phyloP scores from a whole-genome alignment of 495 filamentous ascomycete species.

The Xylaria longipes region DNA sequence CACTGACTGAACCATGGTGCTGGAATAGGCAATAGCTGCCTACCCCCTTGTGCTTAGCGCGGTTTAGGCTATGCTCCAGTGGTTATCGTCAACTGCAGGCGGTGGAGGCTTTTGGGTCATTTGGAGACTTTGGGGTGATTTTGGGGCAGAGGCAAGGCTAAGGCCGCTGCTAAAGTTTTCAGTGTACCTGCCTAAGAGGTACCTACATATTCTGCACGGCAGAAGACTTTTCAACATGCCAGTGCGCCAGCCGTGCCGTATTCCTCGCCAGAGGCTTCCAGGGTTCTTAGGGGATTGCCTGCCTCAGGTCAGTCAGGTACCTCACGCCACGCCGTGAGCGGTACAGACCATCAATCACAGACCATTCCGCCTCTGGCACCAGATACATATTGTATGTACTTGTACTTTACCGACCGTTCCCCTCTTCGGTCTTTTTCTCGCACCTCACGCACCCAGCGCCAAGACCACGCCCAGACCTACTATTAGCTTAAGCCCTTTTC shows the following conservation, averaged over 20 bases:
- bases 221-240: conserved; percentile 15
- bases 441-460: conserved; percentile 17
- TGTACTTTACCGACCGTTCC: conserved; percentile 6
- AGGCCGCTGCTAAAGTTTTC: background rate
- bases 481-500: conserved; percentile 30
- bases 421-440: conserved; percentile 22
- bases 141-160: conserved; percentile 4
- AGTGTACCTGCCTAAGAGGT: background rate
- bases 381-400: background rate
- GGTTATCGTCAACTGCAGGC: conserved; percentile 3
- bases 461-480: conserved; percentile 25
- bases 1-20: conserved; percentile 4
- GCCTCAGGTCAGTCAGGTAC: background rate
- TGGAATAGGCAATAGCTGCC: conserved; percentile 21
- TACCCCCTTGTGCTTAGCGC: conserved; percentile 13
- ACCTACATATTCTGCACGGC: background rate
- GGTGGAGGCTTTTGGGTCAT: conserved; percentile 7
- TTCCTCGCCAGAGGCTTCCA: conserved; percentile 3
- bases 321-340: conserved; percentile 8
- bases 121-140: conserved; percentile 6
- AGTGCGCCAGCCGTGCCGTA: background rate
- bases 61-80: conserved; percentile 2
- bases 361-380: conserved; percentile 3
- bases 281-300: background rate
- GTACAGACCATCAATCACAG: background rate